Evolutionary conservation across 495 filamentous ascomycete genomes (phyloP).

Genomic region (Haplographium delicatum): DNA sequence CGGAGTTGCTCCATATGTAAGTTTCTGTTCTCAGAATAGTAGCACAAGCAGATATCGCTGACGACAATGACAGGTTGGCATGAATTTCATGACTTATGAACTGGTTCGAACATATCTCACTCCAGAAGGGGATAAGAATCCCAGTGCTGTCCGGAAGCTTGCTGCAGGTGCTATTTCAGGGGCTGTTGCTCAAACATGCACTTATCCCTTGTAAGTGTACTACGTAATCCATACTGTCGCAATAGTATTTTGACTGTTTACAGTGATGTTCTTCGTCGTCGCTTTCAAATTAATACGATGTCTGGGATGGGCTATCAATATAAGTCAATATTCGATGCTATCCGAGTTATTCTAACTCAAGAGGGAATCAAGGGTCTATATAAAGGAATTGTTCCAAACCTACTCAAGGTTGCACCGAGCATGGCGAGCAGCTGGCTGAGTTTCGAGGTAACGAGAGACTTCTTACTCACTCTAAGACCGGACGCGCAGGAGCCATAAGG

Average conservation of each 20-base stretch:
- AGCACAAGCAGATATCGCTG: no score
- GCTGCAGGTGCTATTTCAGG: slow-evolving; percentile 86
- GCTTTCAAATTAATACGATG: slow-evolving; percentile 99
- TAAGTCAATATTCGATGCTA: slow-evolving; percentile 76
- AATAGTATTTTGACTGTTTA: slow-evolving; percentile 8
- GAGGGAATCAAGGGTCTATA: slow-evolving; percentile 55
- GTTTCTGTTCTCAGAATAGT: no score
- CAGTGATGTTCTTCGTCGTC: slow-evolving; percentile 88
- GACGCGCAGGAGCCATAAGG: slow-evolving; percentile 30
- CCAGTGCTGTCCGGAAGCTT: slow-evolving; percentile 72
- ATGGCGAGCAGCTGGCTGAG: slow-evolving; percentile 99
- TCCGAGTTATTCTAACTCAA: slow-evolving; percentile 71
- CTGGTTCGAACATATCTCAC: slow-evolving; percentile 79
- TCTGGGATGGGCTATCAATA: slow-evolving; percentile 97
- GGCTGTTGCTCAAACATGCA: slow-evolving; percentile 95
- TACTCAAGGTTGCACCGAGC: slow-evolving; percentile 94
- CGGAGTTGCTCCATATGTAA: slow-evolving; percentile 91
- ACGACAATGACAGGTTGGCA: slow-evolving; percentile 61
- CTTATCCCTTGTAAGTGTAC: slow-evolving; percentile 84
- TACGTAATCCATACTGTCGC: not conserved
- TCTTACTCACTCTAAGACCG: slow-evolving; percentile 56
- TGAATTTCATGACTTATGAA: slow-evolving; percentile 99
- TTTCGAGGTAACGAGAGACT: slow-evolving; percentile 88
- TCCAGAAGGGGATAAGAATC: slow-evolving; percentile 81
- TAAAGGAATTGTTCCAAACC: slow-evolving; percentile 62